Base-by-base conservation (phyloP, 768 basidiomycete genomes). In the Cystobasidium onofrii region DNA sequence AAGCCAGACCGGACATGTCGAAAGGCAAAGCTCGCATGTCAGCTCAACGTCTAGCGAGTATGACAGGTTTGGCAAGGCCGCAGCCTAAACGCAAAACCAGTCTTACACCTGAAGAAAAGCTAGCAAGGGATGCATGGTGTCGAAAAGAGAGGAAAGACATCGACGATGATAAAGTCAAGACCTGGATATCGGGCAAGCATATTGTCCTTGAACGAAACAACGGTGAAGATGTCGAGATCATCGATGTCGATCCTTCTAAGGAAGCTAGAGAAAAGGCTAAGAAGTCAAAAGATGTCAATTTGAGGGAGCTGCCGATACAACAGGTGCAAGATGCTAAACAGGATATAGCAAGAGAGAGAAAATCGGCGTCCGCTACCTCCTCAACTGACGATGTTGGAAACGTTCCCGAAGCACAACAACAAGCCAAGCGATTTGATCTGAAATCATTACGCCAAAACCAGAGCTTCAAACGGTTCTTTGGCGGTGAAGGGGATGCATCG, bases 201-300 rank as follows among this genome's bases (percentile, higher is more conserved):
- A 52, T 71, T 20, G 55, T 71, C 29, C 52, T 71, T 4, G 69
- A 71, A 52, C 52, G 69, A 12, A 60, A 60, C 39, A 60, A 60
- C 34, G 69, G 69, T 18, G 69, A 71, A 60, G 69, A 71, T 31
- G 69, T 71, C 33, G 69, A 71, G 39, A 44, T 71, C n/a, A 52
- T 71, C 25, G 69, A 71, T 71, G 55, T 55, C n/a, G 52, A 71
- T 34, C 69, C 69, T 2, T 57, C 54, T 1, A 31, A 55, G 17
- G 50, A 55, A 27, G 69, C 69, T 17, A 46, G 69, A n/a, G 69
- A 71, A 23, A 31, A 55, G n/a, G 69, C 69, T 36, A 52, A 55
- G 15, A 55, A 71, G 29, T 34, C 52, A 4, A 34, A 52, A 36
- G 69, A 71, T 57, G 54, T 60, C 69, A 34, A 71, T 36, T 33